Conservation (phyloP, 148 eudicot species). For the Vaccinium myrtillus region DNA sequence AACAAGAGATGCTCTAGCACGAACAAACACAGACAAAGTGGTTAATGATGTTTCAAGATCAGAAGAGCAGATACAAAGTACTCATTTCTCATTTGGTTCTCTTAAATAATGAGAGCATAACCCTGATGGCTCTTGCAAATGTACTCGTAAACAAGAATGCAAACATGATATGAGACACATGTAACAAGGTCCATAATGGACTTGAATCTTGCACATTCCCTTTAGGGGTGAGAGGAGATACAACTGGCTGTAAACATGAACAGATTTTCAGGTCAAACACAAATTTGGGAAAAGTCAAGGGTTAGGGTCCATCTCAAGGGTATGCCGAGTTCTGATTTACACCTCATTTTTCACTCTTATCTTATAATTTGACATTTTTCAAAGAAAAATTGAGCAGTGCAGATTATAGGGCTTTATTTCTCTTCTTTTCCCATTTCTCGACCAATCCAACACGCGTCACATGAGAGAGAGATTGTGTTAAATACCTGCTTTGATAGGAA, state of each 20-base stretch:
- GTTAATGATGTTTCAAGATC: no score
- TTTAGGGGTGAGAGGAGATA: not conserved
- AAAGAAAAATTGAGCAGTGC: no score
- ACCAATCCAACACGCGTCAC: not conserved
- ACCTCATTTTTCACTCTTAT: not conserved
- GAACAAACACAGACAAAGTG: no score
- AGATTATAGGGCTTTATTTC: no score
- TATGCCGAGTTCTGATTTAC: not conserved
- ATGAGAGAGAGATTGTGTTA: not conserved
- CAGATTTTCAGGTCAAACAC: not conserved
- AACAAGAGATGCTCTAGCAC: no score
- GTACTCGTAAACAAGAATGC: not conserved
- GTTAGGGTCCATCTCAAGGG: not conserved
- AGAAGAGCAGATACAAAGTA: not conserved
- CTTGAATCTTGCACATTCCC: not conserved
- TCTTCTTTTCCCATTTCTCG: no score
- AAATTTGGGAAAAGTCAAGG: not conserved
- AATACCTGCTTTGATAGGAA: slow-evolving; percentile 85
- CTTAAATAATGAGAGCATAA: not conserved
- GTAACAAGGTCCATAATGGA: not conserved
- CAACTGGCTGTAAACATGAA: not conserved
- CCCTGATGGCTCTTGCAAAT: not conserved
- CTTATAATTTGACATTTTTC: not conserved
- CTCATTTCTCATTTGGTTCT: not conserved
- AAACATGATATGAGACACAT: not conserved